Evolutionary conservation across 805 yeast species (phyloP), one percentile per base, ranked within the genome.

Genomic region (Clavispora phyllophila): DNA sequence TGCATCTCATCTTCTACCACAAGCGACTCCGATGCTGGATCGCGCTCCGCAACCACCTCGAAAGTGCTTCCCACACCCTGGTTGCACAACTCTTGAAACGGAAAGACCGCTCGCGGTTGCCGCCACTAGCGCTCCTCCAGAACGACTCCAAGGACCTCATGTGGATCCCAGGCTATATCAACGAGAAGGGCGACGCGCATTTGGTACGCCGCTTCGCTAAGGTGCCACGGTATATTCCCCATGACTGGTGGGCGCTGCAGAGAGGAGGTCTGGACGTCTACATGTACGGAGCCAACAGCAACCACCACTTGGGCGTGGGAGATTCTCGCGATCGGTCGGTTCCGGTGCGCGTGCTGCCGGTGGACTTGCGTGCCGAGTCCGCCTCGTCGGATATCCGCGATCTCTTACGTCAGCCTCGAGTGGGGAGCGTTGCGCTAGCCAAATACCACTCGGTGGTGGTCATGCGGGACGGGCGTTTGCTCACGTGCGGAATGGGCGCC

Each of bases 71-170:
- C 19, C 35, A 48, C 14, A 40, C 38, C 33, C 55, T 61, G 2
- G 48, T 65, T 7, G 44, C 48, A 17, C 71, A 68, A 1, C 57
- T 81, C 9, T 56, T 82, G 25, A 71, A 72, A 31, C 65, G 76
- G 23, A 82, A 81, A 51, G 97, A 89, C 62, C 68, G 89, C 31
- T 81, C 77, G 54, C 82, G 84, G 0, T 62, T 72, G 18, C 82
- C 90, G 0, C 95, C 96, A 0, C 62, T 87, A 45, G 93, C 87
- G 54, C 61, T 87, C 2, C 65, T 82, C 27, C 70, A 68, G 36
- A 66, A 73, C 44, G 77, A 77, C 43, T 56, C 62, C 37, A 65
- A 72, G 43, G 70, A 69, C 37, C 55, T 76, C 31, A 58, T 62
- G 18, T 70, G 74, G 64, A 49, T 70, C 15, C 78, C 79, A 0